phyloP scores from a whole-genome alignment of 2,329 filamentous ascomycete species.

The Aureobasidium namibiae region DNA sequence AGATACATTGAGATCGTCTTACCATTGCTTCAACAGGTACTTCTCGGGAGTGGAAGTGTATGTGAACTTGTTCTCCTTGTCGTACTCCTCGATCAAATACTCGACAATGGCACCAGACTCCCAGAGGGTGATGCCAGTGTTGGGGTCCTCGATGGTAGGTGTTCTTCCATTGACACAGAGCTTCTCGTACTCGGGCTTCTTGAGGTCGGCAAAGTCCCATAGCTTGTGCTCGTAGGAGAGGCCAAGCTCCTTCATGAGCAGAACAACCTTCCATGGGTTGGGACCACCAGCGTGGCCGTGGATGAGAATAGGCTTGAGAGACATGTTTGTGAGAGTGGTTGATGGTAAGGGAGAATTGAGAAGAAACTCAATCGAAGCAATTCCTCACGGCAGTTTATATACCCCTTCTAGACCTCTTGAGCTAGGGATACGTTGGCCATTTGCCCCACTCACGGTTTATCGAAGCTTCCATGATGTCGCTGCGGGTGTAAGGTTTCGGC shows the following conservation, averaged over 20 bases:
- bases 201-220: slow-evolving; percentile 32
- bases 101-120: slow-evolving; percentile 26
- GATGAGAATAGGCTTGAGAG: slow-evolving; percentile 15
- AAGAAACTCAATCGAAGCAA: background rate
- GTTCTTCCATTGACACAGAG: slow-evolving; percentile 36
- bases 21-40: slow-evolving; percentile 33
- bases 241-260: slow-evolving; percentile 37
- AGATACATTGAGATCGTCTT: background rate
- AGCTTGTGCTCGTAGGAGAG: slow-evolving; percentile 32
- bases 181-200: slow-evolving; percentile 30
- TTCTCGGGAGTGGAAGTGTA: slow-evolving; percentile 31
- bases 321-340: slow-evolving; percentile 6
- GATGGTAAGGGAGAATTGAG: background rate
- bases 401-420: background rate
- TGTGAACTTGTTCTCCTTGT: slow-evolving; percentile 34
- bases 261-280: slow-evolving; percentile 25
- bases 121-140: slow-evolving; percentile 34
- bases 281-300: slow-evolving; percentile 14
- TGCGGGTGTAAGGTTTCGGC: background rate
- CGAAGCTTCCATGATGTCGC: slow-evolving; percentile 7
- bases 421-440: background rate
- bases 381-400: background rate
- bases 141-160: slow-evolving; percentile 40
- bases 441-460: slow-evolving; percentile 1
- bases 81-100: slow-evolving; percentile 35